These are phyloP conservation scores for Aspergillus taichungensis DNA, from an alignment of 495 filamentous ascomycete species.

Conservation along the genomic window DNA sequence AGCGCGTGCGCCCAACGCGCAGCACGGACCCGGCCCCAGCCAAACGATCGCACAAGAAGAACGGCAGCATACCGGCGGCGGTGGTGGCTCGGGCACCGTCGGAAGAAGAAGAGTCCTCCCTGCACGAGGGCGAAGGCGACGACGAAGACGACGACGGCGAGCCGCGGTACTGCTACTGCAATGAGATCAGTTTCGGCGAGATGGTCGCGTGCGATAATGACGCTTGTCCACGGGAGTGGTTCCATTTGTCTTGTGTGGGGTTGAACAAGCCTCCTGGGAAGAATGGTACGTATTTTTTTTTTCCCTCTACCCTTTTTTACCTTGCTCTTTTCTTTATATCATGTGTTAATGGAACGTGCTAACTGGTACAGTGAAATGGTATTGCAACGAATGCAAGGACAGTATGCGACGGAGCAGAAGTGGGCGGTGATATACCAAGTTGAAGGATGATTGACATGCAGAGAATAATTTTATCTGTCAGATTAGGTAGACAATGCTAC, in stretches of 20 bases:
- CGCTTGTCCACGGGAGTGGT: constrained; percentile 85
- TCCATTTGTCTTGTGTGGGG: constrained; percentile 88
- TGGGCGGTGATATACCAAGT: constrained; percentile 18
- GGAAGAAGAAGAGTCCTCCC: constrained; percentile 42
- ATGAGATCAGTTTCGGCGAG: constrained; percentile 86
- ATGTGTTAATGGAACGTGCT: constrained; percentile 12
- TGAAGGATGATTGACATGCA: neutral
- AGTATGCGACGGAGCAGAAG: constrained; percentile 48
- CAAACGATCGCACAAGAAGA: constrained; percentile 65
- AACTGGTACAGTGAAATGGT: constrained; percentile 68
- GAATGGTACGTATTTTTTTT: constrained; percentile 57
- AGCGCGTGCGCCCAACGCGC: constrained; percentile 32
- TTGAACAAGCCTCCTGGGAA: constrained; percentile 74
- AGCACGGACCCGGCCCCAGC: constrained; percentile 29
- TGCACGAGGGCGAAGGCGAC: constrained; percentile 41
- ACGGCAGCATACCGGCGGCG: constrained; percentile 21
- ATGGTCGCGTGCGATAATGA: constrained; percentile 98
- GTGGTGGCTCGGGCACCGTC: constrained; percentile 31
- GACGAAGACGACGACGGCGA: constrained; percentile 73
- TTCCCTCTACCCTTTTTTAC: too few relatives aligned
- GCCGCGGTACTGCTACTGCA: constrained; percentile 87
- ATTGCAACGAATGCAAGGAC: constrained; percentile 79
- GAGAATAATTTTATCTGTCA: too few relatives aligned
- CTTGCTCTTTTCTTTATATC: constrained; percentile 4
- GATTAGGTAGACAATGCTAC: too few relatives aligned